Conservation (phyloP, 352 stramenopile species). For the Phytophthora niederhauseri region DNA sequence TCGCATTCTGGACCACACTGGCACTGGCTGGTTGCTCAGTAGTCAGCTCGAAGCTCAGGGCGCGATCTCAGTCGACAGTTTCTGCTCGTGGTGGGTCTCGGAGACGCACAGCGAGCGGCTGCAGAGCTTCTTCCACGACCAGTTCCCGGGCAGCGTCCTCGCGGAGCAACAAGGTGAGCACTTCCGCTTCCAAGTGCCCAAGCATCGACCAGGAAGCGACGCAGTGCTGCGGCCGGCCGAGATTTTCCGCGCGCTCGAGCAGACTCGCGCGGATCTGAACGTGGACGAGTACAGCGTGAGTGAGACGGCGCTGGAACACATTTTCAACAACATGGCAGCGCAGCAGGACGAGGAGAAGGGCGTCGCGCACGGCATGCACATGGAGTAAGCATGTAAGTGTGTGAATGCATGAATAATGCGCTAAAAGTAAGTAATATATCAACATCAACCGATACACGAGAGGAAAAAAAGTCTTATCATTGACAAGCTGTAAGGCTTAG, state of each 20-base stretch:
- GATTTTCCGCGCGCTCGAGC: constrained; percentile 80
- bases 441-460: too few species aligned
- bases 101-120: constrained; percentile 48
- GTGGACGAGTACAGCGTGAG: constrained; percentile 89
- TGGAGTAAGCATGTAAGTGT: background rate
- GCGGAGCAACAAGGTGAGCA: constrained; percentile 73
- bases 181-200: constrained; percentile 77
- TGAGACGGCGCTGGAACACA: constrained; percentile 91
- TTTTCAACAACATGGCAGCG: constrained; percentile 91
- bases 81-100: constrained; percentile 62
- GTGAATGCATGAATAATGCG: background rate
- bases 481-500: too few species aligned
- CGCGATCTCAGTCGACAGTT: constrained; percentile 49
- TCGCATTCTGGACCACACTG: constrained; percentile 26
- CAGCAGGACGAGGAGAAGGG: constrained; percentile 70
- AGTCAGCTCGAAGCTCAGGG: constrained; percentile 48
- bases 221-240: constrained; percentile 34
- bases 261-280: constrained; percentile 49
- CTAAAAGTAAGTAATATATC: background rate
- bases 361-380: constrained; percentile 33
- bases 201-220: constrained; percentile 24
- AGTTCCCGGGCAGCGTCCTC: constrained; percentile 48
- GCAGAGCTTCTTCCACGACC: constrained; percentile 43
- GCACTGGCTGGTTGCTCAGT: constrained; percentile 46
- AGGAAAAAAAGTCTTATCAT: too few species aligned